Evolutionary conservation across 257 asterid species (phyloP).

Genomic region (Anisodus tanguticus): DNA sequence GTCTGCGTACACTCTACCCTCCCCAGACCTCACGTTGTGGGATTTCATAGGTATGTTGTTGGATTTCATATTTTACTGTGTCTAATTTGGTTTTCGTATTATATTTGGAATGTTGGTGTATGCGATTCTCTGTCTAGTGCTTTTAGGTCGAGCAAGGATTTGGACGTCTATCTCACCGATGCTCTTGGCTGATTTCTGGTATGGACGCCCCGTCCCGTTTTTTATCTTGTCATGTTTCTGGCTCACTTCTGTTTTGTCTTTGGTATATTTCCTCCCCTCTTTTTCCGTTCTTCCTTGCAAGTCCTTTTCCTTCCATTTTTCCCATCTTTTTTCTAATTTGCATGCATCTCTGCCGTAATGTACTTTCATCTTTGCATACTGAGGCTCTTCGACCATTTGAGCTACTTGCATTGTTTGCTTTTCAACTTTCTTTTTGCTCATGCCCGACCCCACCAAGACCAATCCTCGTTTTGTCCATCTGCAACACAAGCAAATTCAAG

Average conservation of each 20-base stretch:
- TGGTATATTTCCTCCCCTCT: not conserved
- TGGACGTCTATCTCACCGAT: not conserved
- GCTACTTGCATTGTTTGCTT: not conserved
- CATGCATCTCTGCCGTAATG: too few species aligned
- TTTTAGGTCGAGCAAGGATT: slow-evolving; percentile 22
- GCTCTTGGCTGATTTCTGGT: slow-evolving; percentile 14
- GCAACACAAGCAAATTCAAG: slow-evolving; percentile 20
- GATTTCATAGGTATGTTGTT: not conserved
- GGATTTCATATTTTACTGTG: not conserved
- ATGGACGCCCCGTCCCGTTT: not conserved
- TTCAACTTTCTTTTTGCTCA: slow-evolving; percentile 30
- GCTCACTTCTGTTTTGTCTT: not conserved
- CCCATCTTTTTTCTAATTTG: too few species aligned
- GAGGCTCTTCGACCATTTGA: not conserved
- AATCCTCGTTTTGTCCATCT: slow-evolving; percentile 47
- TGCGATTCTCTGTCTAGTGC: not conserved
- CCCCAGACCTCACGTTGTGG: too few species aligned
- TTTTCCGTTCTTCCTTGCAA: not conserved
- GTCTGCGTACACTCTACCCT: too few species aligned
- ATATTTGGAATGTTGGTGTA: not conserved
- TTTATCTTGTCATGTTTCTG: not conserved
- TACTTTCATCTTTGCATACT: not conserved
- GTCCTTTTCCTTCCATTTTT: too few species aligned
- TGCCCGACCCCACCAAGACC: slow-evolving; percentile 48
- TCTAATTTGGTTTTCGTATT: not conserved